Conservation (phyloP, 192 early-diverging fungal species). For the Obelidium mucronatum region DNA sequence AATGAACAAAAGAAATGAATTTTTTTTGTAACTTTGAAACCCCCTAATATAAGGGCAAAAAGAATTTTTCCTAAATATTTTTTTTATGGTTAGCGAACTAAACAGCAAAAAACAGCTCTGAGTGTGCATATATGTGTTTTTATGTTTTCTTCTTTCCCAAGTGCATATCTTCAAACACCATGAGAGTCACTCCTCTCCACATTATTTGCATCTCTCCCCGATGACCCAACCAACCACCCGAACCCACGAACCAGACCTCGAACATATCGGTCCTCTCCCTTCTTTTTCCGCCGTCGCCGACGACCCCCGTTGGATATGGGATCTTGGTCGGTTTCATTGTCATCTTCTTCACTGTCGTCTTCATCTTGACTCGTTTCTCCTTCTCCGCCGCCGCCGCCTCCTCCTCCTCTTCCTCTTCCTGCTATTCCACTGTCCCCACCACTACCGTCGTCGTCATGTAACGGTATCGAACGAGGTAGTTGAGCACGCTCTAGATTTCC, state of each 20-base stretch:
- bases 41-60: too few species aligned
- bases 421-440: not conserved
- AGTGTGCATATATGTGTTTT: too few species aligned
- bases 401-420: not conserved
- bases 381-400: not conserved
- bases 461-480: not conserved
- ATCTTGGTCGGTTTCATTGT: not conserved
- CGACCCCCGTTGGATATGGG: not conserved
- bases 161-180: slow-evolving; percentile 26
- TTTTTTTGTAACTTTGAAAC: too few species aligned
- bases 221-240: slow-evolving; percentile 35
- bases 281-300: slow-evolving; percentile 22
- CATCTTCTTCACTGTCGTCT: not conserved
- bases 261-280: slow-evolving; percentile 32
- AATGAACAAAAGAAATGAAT: too few species aligned
- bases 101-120: too few species aligned
- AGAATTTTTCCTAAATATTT: too few species aligned
- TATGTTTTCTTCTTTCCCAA: too few species aligned
- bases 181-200: slow-evolving; percentile 33
- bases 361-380: not conserved
- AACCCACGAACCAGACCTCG: slow-evolving; percentile 33
- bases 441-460: not conserved
- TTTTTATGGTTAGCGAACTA: too few species aligned
- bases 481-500: not conserved
- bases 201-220: slow-evolving; percentile 2